Base-by-base conservation (phyloP, 148 eudicot genomes). In the Diospyros lotus region DNA sequence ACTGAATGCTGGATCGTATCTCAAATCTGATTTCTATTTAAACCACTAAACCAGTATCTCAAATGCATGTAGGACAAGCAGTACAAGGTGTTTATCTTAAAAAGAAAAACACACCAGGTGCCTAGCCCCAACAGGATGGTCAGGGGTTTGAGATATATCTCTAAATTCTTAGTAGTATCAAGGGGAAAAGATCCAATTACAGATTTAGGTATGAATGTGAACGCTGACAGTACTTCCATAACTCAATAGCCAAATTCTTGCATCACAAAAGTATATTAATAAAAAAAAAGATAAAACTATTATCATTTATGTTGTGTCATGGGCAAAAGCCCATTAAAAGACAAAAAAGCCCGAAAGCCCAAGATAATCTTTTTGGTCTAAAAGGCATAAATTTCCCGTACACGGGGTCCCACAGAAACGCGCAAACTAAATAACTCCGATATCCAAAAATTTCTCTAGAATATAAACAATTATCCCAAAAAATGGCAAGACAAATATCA, bases 231-330 rank as follows among this genome's bases (percentile, higher is more conserved):
- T 48, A 2, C 18, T 28, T 2, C 8, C 12, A 10, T 11, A 54
- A 54, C 40, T 14, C 28, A 64, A 64, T 52, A 9, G 69, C 17
- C 53, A 43, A 55, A 65, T 74, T 72, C 64, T 55, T 44, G 38
- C 64, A 54, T 58, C 53, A 69, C 50, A 63, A 51, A 69, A 41
- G 43, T 60, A 44, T 45, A 70, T 59, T 9, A 9, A 18, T 40
- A 0, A 13, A 9, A 66, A 2, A 73, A 78, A 17, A 58, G 65
- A 44, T 17, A 68, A 45, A 6, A 43, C 0, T 28, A 28, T 28
- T 28, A 28, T 28, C 28, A 28, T 28, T 28, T 28, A 28, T 28
- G 28, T 28, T 28, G 28, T 28, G 28, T 28, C 28, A 28, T 28
- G 28, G 28, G 28, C 28, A 28, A 28, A 28, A 28, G 28, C 28